Evolutionary conservation across 2,329 filamentous ascomycete species (phyloP).

Genomic region (Lasiodiplodia hormozganensis): DNA sequence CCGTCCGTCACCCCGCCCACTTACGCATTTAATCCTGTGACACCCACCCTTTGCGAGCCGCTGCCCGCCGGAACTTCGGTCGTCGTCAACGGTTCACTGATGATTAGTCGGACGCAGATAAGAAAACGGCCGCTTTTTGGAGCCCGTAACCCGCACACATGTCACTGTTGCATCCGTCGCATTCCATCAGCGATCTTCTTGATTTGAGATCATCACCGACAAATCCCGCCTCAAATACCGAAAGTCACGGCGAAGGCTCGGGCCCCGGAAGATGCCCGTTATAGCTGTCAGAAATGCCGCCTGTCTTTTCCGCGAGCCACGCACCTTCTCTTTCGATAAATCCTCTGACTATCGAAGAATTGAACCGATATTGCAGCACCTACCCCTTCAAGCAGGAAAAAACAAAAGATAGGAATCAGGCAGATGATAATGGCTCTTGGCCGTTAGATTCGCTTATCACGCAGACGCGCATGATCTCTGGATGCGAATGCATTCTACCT

Average conservation of each 20-base stretch:
- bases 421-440: not conserved
- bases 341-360: not conserved
- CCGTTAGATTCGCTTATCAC: not conserved
- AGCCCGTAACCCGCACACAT: not conserved
- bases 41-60: not conserved
- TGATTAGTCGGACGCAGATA: not conserved
- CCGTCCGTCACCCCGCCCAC: not conserved
- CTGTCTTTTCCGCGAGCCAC: not conserved
- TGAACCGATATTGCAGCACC: not conserved
- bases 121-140: not conserved
- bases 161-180: conserved; percentile 8
- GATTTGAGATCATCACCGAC: not conserved
- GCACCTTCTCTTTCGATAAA: not conserved
- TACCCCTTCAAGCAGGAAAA: not conserved
- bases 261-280: not conserved
- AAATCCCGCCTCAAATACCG: not conserved
- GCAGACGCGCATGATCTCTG: not conserved
- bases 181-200: conserved; percentile 2
- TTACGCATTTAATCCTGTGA: conserved; percentile 5
- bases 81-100: not conserved
- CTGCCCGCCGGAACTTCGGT: not conserved
- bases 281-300: not conserved
- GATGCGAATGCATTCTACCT: not conserved
- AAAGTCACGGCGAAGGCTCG: conserved; percentile 6
- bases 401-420: not conserved